Percentiles rank a stretch among this genome's conserved stretches.
Conservation (phyloP, 2,329 filamentous ascomycete genomes). For the Aspergillus neotritici region DNA sequence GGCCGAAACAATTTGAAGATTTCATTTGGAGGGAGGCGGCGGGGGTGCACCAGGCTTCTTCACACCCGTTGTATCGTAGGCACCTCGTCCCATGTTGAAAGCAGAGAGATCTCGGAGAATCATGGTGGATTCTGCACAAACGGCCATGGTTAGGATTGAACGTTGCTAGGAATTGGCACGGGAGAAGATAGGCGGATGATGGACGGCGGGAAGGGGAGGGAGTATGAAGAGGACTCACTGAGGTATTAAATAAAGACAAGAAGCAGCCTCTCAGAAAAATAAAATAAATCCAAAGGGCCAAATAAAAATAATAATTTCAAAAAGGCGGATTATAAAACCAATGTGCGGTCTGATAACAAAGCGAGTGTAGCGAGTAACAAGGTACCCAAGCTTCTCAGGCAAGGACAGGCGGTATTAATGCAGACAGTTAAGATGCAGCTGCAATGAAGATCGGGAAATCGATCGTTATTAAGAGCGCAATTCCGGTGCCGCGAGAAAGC, state of each 20-base stretch:
- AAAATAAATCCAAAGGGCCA: not conserved
- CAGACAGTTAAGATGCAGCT: conserved; percentile 23
- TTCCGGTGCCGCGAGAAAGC: conserved; percentile 12
- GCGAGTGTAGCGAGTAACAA: conserved; percentile 14
- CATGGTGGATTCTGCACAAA: conserved; percentile 34
- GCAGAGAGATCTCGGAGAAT: conserved; percentile 37
- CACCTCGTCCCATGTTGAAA: conserved; percentile 48
- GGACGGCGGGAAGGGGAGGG: not conserved
- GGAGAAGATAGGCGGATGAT: conserved; percentile 5
- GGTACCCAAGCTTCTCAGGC: conserved; percentile 20
- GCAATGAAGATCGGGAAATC: conserved; percentile 33
- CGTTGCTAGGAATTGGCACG: not conserved
- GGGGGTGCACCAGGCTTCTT: conserved; percentile 44
- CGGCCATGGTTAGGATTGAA: conserved; percentile 26
- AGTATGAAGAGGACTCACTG: conserved; percentile 11
- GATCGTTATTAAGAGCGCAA: conserved; percentile 32
- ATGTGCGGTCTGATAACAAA: conserved; percentile 15
- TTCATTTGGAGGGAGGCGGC: conserved; percentile 33
- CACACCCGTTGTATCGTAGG: conserved; percentile 49
- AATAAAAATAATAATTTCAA: not conserved
- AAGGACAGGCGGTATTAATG: conserved; percentile 21
- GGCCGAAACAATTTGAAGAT: conserved; percentile 16
- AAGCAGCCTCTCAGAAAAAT: not conserved
- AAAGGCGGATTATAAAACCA: conserved; percentile 9
- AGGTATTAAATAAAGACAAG: conserved; percentile 6